Percentiles rank a stretch among this genome's conserved stretches.
phyloP scores from a whole-genome alignment of 768 basidiomycete genomes.

The Amanita molliuscula region DNA sequence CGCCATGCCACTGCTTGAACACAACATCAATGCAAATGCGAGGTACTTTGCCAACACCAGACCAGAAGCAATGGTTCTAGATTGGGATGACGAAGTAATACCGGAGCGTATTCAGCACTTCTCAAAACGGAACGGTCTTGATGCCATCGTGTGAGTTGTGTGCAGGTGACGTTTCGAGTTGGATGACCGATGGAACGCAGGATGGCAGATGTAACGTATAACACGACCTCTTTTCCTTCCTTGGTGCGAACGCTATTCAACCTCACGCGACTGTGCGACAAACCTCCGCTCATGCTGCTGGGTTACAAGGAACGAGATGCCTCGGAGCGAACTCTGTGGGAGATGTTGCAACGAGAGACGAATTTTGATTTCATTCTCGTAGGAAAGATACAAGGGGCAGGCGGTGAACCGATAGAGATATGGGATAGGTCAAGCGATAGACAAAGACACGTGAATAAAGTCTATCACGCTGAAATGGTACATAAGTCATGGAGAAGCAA shows the following conservation, averaged over 20 bases:
- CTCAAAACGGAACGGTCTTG: constrained; percentile 26
- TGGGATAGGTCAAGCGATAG: constrained; percentile 46
- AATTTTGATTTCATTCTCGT: constrained; percentile 51
- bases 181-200: constrained; percentile 27
- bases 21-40: constrained; percentile 49
- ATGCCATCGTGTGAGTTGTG: constrained; percentile 57
- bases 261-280: constrained; percentile 28
- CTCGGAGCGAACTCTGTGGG: constrained; percentile 71
- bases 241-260: constrained; percentile 57
- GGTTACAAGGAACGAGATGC: constrained; percentile 85
- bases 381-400: constrained; percentile 41
- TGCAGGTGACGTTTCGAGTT: neutral
- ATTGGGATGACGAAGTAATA: constrained; percentile 65
- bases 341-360: constrained; percentile 30
- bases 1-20: constrained; percentile 68
- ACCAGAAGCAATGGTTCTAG: constrained; percentile 36
- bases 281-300: constrained; percentile 42
- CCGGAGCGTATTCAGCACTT: constrained; percentile 31
- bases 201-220: constrained; percentile 92
- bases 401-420: constrained; percentile 57
- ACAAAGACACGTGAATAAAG: neutral
- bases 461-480: neutral
- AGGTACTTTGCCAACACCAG: constrained; percentile 19
- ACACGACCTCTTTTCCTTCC: constrained; percentile 74
- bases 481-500: constrained; percentile 1